A percentile compares a stretch with the other conserved stretches of the same genome.
These are phyloP conservation scores for Mycothermus thermophilus DNA, from an alignment of 495 filamentous ascomycete species.

Conservation along the genomic window DNA sequence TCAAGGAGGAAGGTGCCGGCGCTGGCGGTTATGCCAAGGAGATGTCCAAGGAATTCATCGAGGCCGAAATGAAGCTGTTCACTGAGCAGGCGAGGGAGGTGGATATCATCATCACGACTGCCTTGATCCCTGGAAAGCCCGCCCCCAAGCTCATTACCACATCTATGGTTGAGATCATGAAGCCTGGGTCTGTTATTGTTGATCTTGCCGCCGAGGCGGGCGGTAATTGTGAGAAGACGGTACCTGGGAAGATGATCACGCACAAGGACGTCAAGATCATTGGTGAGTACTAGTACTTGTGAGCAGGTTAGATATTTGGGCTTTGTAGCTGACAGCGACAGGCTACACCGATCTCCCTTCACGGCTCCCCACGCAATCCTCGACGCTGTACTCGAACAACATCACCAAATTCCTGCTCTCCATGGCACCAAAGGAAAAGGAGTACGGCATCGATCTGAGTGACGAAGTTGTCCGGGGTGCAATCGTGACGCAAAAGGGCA, in stretches of 20 bases:
- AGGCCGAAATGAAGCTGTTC: slow-evolving; percentile 77
- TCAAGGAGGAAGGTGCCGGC: slow-evolving; percentile 72
- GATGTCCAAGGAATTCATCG: slow-evolving; percentile 81
- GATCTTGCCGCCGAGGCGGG: slow-evolving; percentile 72
- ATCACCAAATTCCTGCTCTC: slow-evolving; percentile 72
- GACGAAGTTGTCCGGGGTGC: slow-evolving; percentile 72
- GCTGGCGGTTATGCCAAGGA: slow-evolving; percentile 73
- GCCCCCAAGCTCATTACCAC: slow-evolving; percentile 67
- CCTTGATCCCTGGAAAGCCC: slow-evolving; percentile 61
- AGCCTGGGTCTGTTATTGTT: slow-evolving; percentile 66
- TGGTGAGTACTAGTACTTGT: slow-evolving; percentile 32
- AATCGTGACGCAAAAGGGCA: slow-evolving; percentile 60
- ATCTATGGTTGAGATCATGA: slow-evolving; percentile 67
- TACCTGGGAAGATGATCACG: slow-evolving; percentile 49
- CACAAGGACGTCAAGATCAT: slow-evolving; percentile 70
- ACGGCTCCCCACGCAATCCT: slow-evolving; percentile 64
- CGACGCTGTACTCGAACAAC: slow-evolving; percentile 75
- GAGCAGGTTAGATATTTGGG: slow-evolving; percentile 2
- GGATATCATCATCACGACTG: slow-evolving; percentile 79
- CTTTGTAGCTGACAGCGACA: slow-evolving; percentile 14
- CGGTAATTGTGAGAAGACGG: slow-evolving; percentile 65
- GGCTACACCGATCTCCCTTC: slow-evolving; percentile 75
- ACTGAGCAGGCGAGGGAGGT: slow-evolving; percentile 67
- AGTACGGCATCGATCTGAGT: slow-evolving; percentile 57
- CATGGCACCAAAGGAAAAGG: slow-evolving; percentile 57